Evolutionary conservation across 2,329 filamentous ascomycete species (phyloP), one percentile per base, ranked within the genome.

Genomic region (Trichoderma koningii): DNA sequence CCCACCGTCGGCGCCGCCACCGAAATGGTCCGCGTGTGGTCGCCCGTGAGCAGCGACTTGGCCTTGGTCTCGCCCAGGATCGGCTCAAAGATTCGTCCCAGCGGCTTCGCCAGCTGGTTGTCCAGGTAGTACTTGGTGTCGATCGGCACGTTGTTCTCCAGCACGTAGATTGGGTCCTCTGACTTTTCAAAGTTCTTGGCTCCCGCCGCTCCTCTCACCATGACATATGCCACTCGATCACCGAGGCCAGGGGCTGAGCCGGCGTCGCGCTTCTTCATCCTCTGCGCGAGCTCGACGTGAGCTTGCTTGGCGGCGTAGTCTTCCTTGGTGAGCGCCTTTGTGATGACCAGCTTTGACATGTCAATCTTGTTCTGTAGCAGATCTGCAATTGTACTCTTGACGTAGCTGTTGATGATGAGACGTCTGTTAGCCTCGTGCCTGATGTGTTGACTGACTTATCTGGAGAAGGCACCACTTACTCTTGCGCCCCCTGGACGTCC

Each of bases 291-390:
- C 78, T 97, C 94, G 55, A 96, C 92, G 76, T 99, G 95, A 2
- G 95, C 94, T 81, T 98, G 94, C 77, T 97, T 98, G 59, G 88
- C 90, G 12, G 89, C 87, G 76, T 99, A 99, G 74, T 92, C 89
- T 48, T 87, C 86, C 76, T 99, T 99, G 15, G 94, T 90, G 23
- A 99, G 83, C 0, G 95, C 95, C 79, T 99, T 99, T 30, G 95
- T 99, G 73, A 99, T 99, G 76, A 99, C 96, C 19, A 99, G 88
- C 77, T 99, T 98, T 44, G 94, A 97, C 91, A 99, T 96, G 79
- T 99, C 95, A 71, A 99, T 84, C 77, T 96, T 97, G 82, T 99
- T 99, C 75, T 98, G 95, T 45, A 99, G 82, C 19, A 99, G 84
- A 74, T 97, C 93, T 9, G 95, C 91, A 73, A 99, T 99, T 51